Conservation (phyloP, 2,329 filamentous ascomycete genomes). For the Fusarium temperatum region DNA sequence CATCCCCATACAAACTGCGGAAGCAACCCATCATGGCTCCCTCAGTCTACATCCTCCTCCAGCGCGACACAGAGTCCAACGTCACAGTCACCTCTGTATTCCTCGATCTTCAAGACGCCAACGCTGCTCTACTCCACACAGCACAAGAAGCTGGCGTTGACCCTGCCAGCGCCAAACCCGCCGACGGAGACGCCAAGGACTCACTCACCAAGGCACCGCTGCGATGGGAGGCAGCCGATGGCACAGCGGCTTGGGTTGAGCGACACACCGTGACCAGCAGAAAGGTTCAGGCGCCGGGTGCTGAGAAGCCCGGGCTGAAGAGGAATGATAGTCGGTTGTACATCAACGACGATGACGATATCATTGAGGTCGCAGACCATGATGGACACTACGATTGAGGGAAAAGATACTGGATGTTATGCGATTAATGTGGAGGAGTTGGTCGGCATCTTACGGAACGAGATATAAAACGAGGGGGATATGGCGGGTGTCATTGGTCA, state of each 20-base stretch:
- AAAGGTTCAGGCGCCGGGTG: conserved; percentile 15
- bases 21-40: conserved; percentile 36
- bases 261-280: conserved; percentile 42
- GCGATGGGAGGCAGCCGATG: conserved; percentile 50
- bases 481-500: not conserved
- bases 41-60: conserved; percentile 47
- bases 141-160: conserved; percentile 43
- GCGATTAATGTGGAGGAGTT: conserved; percentile 24
- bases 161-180: conserved; percentile 25
- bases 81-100: conserved; percentile 46
- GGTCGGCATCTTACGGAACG: not conserved
- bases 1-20: conserved; percentile 6
- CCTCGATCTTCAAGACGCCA: conserved; percentile 48
- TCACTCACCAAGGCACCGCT: conserved; percentile 41
- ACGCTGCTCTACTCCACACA: conserved; percentile 45
- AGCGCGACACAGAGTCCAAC: conserved; percentile 41
- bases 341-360: conserved; percentile 42
- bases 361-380: conserved; percentile 38
- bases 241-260: conserved; percentile 51
- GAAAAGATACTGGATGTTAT: not conserved
- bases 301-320: conserved; percentile 19
- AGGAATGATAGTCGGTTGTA: conserved; percentile 41
- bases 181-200: conserved; percentile 13
- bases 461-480: not conserved
- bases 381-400: conserved; percentile 40